Conservation (phyloP, 2,329 filamentous ascomycete species). For the Ascochyta clinopodiicola region DNA sequence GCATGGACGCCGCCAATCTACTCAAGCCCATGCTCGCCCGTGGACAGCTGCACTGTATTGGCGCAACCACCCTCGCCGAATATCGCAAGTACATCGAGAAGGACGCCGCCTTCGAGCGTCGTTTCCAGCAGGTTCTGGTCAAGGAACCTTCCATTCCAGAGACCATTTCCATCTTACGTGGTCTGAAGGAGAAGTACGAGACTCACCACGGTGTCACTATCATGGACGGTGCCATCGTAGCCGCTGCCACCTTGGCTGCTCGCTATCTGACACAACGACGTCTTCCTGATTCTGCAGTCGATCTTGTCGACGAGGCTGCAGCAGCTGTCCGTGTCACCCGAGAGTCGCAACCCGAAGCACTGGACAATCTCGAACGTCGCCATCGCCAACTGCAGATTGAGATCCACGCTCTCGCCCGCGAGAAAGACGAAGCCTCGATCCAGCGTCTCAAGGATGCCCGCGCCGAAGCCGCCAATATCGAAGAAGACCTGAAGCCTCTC, state of each 20-base stretch:
- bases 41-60: conserved; percentile 96
- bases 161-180: conserved; percentile 97
- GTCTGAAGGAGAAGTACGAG: conserved; percentile 97
- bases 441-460: conserved; percentile 80
- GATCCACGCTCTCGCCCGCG: conserved; percentile 91
- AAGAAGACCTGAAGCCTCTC: conserved; percentile 89
- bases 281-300: conserved; percentile 94
- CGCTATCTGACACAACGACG: conserved; percentile 90
- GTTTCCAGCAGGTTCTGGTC: conserved; percentile 97
- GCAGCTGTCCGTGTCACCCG: conserved; percentile 94
- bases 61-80: conserved; percentile 91
- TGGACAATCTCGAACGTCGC: conserved; percentile 91
- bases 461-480: conserved; percentile 90
- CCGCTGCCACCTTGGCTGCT: conserved; percentile 87
- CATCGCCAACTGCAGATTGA: conserved; percentile 94
- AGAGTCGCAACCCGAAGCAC: conserved; percentile 94
- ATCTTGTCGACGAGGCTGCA: conserved; percentile 94
- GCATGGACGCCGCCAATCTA: conserved; percentile 98
- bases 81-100: conserved; percentile 99
- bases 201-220: conserved; percentile 98
- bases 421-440: conserved; percentile 93
- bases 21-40: conserved; percentile 98
- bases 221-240: conserved; percentile 89
- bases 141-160: conserved; percentile 90
- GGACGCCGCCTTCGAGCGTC: conserved; percentile 95